Conservation (phyloP, 345 rosid genomes). For the Rhizophora mangle region DNA sequence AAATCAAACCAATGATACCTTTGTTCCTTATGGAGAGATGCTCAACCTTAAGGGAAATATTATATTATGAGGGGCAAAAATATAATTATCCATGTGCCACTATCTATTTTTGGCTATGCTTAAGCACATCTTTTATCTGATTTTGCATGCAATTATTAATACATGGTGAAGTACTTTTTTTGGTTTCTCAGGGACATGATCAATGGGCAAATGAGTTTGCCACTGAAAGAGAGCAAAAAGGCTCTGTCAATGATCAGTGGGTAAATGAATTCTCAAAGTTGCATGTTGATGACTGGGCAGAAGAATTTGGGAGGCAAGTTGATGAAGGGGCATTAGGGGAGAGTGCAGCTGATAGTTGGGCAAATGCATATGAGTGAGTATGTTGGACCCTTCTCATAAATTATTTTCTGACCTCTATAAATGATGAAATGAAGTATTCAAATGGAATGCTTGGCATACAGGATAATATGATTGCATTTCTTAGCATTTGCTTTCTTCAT, state of each 20-base stretch:
- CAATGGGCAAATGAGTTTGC: conserved; percentile 88
- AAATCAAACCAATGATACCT: too few relatives aligned
- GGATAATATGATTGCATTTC: too few relatives aligned
- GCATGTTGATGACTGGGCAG: conserved; percentile 87
- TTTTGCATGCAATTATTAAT: not conserved
- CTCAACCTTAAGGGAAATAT: too few relatives aligned
- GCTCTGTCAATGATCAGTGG: conserved; percentile 75
- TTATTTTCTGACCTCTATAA: conserved; percentile 2
- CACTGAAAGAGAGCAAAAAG: conserved; percentile 52
- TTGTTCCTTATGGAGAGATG: too few relatives aligned
- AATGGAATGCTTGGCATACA: too few relatives aligned
- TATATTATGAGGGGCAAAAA: too few relatives aligned
- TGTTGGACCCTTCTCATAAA: conserved; percentile 14
- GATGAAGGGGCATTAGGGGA: conserved; percentile 67
- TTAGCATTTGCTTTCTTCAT: too few relatives aligned
- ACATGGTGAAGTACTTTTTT: not conserved
- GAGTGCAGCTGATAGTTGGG: conserved; percentile 73
- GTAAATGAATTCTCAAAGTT: conserved; percentile 94
- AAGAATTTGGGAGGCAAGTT: conserved; percentile 76
- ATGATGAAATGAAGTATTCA: not conserved
- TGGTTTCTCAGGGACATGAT: conserved; percentile 44
- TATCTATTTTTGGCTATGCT: too few relatives aligned
- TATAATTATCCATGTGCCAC: too few relatives aligned
- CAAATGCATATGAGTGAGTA: conserved; percentile 91
- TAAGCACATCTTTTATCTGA: too few relatives aligned